Evolutionary conservation across 441 rosid genomes (phyloP).

Genomic region (Pelargonium cotyledonis): DNA sequence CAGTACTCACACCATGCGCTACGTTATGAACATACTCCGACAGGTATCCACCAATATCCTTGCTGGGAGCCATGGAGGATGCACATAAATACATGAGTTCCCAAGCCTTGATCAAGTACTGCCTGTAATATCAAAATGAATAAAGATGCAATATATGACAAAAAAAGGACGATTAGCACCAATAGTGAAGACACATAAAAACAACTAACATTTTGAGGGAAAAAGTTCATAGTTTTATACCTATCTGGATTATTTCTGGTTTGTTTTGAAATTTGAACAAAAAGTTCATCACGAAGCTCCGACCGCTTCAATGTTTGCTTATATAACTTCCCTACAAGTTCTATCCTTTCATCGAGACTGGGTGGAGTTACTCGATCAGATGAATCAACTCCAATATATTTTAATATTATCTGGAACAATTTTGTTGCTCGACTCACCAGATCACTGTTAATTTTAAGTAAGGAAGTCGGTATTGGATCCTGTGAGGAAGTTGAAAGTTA

Average conservation of each 20-base stretch:
- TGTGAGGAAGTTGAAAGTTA: slow-evolving; percentile 30
- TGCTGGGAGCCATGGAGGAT: slow-evolving; percentile 97
- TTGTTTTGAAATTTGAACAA: slow-evolving; percentile 93
- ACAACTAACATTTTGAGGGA: background rate
- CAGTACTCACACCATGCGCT: slow-evolving; percentile 58
- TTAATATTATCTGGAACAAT: slow-evolving; percentile 72
- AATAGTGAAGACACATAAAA: slow-evolving; percentile 11
- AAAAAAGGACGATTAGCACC: slow-evolving; percentile 12
- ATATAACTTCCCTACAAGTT: slow-evolving; percentile 73
- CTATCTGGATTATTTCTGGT: slow-evolving; percentile 90
- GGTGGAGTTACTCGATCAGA: slow-evolving; percentile 65
- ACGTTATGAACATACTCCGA: slow-evolving; percentile 83
- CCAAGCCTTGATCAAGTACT: slow-evolving; percentile 85
- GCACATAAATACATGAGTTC: slow-evolving; percentile 93
- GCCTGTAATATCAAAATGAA: slow-evolving; percentile 41
- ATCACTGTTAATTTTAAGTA: slow-evolving; percentile 78
- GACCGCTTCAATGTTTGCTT: slow-evolving; percentile 85
- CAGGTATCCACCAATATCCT: slow-evolving; percentile 86
- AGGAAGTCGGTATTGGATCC: slow-evolving; percentile 96
- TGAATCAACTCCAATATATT: slow-evolving; percentile 91
- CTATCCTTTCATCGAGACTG: slow-evolving; percentile 76
- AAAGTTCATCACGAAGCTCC: slow-evolving; percentile 95
- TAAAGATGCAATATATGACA: slow-evolving; percentile 14
- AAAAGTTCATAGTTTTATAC: slow-evolving; percentile 25
- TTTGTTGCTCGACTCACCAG: slow-evolving; percentile 80